Percentiles rank a stretch among this genome's conserved stretches.
These are phyloP conservation scores for Ophiocordyceps robertsii DNA, from an alignment of 2,329 filamentous ascomycete genomes.

Conservation along the genomic window DNA sequence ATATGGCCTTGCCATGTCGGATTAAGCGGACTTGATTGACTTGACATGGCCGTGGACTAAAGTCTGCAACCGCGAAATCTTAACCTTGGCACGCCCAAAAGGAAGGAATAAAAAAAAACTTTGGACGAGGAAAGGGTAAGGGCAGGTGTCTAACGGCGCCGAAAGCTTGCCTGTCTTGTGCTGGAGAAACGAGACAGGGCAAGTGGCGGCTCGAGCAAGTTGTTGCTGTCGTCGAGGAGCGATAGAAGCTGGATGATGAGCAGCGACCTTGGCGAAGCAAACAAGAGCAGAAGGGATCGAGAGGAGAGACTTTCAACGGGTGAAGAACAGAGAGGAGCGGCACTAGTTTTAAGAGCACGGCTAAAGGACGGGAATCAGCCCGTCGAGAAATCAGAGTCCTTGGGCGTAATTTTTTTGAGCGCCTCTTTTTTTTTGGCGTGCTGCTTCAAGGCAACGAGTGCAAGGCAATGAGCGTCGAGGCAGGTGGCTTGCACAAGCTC, in stretches of 20 bases:
- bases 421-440: background rate
- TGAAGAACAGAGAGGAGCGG: too few species aligned
- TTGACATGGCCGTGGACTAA: conserved; percentile 12
- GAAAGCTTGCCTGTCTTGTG: conserved; percentile 1
- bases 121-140: background rate
- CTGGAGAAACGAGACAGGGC: background rate
- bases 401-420: background rate
- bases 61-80: conserved; percentile 1
- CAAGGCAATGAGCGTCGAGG: background rate
- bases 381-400: too few species aligned
- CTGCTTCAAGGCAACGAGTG: background rate
- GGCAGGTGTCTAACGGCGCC: background rate
- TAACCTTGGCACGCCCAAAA: background rate
- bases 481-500: conserved; percentile 1
- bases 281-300: too few species aligned
- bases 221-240: background rate
- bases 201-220: background rate
- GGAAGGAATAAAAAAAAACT: background rate
- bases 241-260: background rate
- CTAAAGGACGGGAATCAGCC: too few species aligned
- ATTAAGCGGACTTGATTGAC: conserved; percentile 25
- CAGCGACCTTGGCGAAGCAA: too few species aligned
- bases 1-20: conserved; percentile 59
- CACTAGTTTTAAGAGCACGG: too few species aligned
- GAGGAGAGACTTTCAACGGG: too few species aligned